Evolutionary conservation across 192 early-diverging fungal genomes (phyloP), one percentile per base, ranked within the genome.

Genomic region (Coemansia guatemalensis): DNA sequence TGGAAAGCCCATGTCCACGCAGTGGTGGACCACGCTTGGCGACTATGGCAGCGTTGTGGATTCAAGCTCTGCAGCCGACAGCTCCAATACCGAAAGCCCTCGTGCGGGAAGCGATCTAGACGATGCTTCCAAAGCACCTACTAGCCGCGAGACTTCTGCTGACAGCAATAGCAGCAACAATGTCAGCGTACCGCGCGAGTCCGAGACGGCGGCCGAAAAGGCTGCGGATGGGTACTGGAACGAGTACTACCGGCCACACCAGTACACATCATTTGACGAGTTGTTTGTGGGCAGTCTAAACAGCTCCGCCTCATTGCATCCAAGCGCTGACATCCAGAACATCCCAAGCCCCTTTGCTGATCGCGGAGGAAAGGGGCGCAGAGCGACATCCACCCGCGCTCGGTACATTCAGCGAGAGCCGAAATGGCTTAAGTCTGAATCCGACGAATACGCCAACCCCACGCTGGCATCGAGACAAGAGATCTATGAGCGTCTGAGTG

Each of bases 261-360:
- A 83, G 30, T 88, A 90, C 55, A 95, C 94, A 0, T 86, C 88
- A 0, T 88, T 97, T 41, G 87, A 87, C 44, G 61, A 73, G 20
- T 65, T 96, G 21, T 97, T 96, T 82, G 87, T 91, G 1, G 90
- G 83, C 54, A 91, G 87, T 54, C 95, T 99, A 81, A 93, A 92
- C 69, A 91, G 90, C 49, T 93, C 95, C 0, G 67, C 74, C 2
- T 73, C 70, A 4, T 55, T 76, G 47, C 74, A 72, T 22, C 60
- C 74, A 1, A 24, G 47, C 27, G 63, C 59, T 4, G 52, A 64
- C 11, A 41, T 59, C 21, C 68, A 70, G 20, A 69, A 71, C 39
- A 66, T 67, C 24, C 65, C 70, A 20, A 73, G 74, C 30, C 79
- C 74, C 1, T 81, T 81, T 56, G 53, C 65, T 9, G 71, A 81